Evolutionary conservation across 2,329 filamentous ascomycete species (phyloP).

Genomic region (Microdochium trichocladiopsis): DNA sequence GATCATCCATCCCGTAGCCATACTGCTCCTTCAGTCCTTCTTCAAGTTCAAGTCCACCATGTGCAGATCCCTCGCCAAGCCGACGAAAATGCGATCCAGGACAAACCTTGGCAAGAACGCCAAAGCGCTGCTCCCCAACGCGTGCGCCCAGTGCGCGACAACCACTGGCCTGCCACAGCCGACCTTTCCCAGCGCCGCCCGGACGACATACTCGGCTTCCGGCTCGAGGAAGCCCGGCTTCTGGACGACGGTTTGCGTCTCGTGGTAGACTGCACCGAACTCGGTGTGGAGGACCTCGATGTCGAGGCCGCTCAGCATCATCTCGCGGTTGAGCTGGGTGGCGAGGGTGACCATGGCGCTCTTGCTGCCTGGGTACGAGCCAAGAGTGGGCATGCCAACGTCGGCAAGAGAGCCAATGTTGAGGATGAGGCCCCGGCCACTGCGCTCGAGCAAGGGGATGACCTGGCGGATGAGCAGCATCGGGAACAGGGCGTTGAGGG

Average conservation of each 20-base stretch:
- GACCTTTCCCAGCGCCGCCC: conserved; percentile 8
- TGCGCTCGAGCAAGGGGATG: conserved; percentile 32
- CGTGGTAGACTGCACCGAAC: conserved; percentile 10
- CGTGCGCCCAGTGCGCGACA: conserved; percentile 13
- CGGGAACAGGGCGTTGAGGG: conserved; percentile 42
- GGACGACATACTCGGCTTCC: conserved; percentile 8
- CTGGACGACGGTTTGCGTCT: conserved; percentile 3
- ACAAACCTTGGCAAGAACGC: too few species aligned
- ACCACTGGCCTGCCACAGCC: conserved; percentile 9
- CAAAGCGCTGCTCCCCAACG: conserved; percentile 1
- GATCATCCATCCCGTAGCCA: too few species aligned
- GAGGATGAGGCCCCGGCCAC: conserved; percentile 36
- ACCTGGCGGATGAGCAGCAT: conserved; percentile 37
- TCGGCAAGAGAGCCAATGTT: conserved; percentile 41
- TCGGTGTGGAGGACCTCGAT: conserved; percentile 9
- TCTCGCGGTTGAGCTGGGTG: conserved; percentile 30
- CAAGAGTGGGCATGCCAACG: conserved; percentile 36
- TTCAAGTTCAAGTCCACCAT: too few species aligned
- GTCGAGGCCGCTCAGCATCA: conserved; percentile 14
- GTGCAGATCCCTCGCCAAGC: too few species aligned
- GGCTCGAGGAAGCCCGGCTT: conserved; percentile 8
- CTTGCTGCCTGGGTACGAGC: conserved; percentile 37
- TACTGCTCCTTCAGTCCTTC: too few species aligned
- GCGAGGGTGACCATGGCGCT: conserved; percentile 34
- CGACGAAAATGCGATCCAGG: too few species aligned